Percentiles rank a stretch among this genome's conserved stretches.
phyloP scores from a whole-genome alignment of 805 yeast species.

The Brettanomyces bruxellensis region DNA sequence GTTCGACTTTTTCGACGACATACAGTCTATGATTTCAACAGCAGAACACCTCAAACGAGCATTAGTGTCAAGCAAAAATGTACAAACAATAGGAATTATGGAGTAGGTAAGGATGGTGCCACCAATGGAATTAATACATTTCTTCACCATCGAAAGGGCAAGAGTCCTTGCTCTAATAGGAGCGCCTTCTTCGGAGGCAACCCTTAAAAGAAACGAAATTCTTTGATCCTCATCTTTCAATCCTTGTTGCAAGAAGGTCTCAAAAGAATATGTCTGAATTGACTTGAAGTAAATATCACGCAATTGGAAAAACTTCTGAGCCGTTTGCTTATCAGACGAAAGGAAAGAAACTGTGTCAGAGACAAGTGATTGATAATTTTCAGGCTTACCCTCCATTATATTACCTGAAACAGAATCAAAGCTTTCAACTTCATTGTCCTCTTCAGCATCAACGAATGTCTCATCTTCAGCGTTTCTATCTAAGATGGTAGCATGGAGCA shows the following conservation, averaged over 20 bases:
- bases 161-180: slow-evolving; percentile 50
- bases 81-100: slow-evolving; percentile 43
- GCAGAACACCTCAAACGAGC: slow-evolving; percentile 41
- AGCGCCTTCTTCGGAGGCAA: slow-evolving; percentile 47
- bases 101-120: slow-evolving; percentile 28
- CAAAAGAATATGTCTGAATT: slow-evolving; percentile 18
- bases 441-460: no score
- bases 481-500: slow-evolving; percentile 54
- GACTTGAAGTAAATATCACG: slow-evolving; percentile 36
- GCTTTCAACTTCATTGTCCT: no score
- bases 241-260: slow-evolving; percentile 10
- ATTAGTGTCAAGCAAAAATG: slow-evolving; percentile 43
- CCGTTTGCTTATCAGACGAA: slow-evolving; percentile 17
- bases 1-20: slow-evolving; percentile 27
- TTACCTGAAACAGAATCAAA: no score
- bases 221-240: slow-evolving; percentile 14
- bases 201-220: slow-evolving; percentile 47
- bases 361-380: no score
- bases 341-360: slow-evolving; percentile 27
- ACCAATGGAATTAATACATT: slow-evolving; percentile 28
- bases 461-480: slow-evolving; percentile 1
- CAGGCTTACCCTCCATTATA: no score
- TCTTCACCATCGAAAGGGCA: slow-evolving; percentile 35
- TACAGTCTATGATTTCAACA: slow-evolving; percentile 28
- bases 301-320: slow-evolving; percentile 33